These are phyloP conservation scores for Phaffomyces opuntiae DNA, from an alignment of 805 yeast species.

Conservation along the genomic window DNA sequence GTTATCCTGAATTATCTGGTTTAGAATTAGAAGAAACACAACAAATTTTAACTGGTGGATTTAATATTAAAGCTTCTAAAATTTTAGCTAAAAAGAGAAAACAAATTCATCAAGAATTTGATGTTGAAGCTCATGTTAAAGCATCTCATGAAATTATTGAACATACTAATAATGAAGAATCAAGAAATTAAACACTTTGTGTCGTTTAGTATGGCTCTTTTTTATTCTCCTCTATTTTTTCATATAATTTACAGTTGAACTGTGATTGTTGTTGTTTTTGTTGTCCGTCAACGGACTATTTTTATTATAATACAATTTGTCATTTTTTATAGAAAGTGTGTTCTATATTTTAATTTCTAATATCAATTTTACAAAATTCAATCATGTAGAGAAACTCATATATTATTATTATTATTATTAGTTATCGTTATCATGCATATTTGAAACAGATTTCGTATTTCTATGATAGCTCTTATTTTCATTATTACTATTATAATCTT, in stretches of 20 bases:
- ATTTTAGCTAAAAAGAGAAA: slow-evolving; percentile 43
- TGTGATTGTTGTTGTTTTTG: not conserved
- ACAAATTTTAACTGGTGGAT: slow-evolving; percentile 72
- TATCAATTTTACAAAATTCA: not conserved
- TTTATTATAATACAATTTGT: too few species aligned
- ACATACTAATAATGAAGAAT: slow-evolving; percentile 4
- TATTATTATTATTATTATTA: too few species aligned
- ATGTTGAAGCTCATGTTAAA: slow-evolving; percentile 20
- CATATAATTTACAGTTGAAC: too few species aligned
- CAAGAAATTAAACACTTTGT: not conserved
- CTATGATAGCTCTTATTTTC: not conserved
- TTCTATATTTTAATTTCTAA: not conserved
- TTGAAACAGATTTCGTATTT: slow-evolving; percentile 1
- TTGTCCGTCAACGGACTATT: not conserved
- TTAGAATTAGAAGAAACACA: slow-evolving; percentile 90
- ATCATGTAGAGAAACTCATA: not conserved
- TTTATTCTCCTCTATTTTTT: not conserved
- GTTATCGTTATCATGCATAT: not conserved
- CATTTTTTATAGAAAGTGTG: not conserved
- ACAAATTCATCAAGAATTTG: slow-evolving; percentile 14
- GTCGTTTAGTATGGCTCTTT: not conserved
- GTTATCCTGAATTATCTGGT: slow-evolving; percentile 89
- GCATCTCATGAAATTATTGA: slow-evolving; percentile 24
- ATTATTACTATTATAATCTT: not conserved
- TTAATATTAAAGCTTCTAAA: slow-evolving; percentile 66